Evolutionary conservation across 1,284 basidiomycete species (phyloP), one percentile per base, ranked within the genome.

Genomic region (Apiotrichum akiyoshidainum): DNA sequence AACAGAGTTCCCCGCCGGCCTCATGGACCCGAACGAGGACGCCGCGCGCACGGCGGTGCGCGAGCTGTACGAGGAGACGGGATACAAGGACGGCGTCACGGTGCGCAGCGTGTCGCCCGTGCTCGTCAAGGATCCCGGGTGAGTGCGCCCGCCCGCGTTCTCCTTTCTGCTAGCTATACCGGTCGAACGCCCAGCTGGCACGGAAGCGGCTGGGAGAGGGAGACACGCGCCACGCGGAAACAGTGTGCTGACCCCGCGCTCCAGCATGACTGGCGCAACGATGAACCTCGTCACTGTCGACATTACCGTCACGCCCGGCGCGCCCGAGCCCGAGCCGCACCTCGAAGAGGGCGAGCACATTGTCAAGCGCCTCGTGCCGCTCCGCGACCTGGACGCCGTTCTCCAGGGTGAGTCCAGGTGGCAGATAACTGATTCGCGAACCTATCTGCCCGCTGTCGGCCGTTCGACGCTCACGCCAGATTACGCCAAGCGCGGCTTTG

Each of bases 31-130:
- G 60, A 85, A 84, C 1, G 87, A 97, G 78, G 85, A 85, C 1
- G 81, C 89, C 0, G 87, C 87, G 2, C 65, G 67, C 1, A 68
- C 90, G 1, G 92, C 90, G 0, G 81, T 92, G 39, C 84, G 92
- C 39, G 93, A 97, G 71, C 82, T 97, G 10, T 81, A 87, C 67
- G 93, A 97, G 78, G 93, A 96, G 77, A 95, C 92, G 0, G 92
- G 92, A 2, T 94, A 87, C 76, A 77, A 74, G 0, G 72, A 73
- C 5, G 68, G 69, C 26, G 74, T 66, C 5, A 63, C 79, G 41
- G 80, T 92, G 39, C 70, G 86, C 33, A 82, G 89, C 54, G 81
- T 85, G 0, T 87, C 88, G 1, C 85, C 88, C 1, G 72, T 89
- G 2, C 72, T 90, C 31, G 89, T 89, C 44, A 82, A 81, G 64